phyloP scores from a whole-genome alignment of 768 basidiomycete genomes.

The Leccinum incarnatum region DNA sequence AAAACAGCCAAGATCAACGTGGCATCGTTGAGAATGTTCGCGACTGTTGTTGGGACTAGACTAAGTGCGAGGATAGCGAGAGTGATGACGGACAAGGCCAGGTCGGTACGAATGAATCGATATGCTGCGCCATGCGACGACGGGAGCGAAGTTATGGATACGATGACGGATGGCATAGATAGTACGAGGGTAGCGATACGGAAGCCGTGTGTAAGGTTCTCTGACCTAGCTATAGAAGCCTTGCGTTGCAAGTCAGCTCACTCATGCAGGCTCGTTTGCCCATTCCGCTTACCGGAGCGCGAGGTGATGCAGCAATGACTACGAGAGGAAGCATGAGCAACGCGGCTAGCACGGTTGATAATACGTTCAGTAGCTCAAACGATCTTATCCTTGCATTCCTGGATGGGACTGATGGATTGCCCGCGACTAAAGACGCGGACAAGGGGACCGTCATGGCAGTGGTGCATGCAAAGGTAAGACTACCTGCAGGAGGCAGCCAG shows the following conservation, averaged over 20 bases:
- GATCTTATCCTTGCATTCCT: constrained; percentile 52
- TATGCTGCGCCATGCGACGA: constrained; percentile 44
- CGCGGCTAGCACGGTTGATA: constrained; percentile 48
- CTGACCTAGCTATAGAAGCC: constrained; percentile 1
- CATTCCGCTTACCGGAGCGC: constrained; percentile 35
- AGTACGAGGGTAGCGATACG: constrained; percentile 53
- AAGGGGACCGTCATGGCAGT: constrained; percentile 64
- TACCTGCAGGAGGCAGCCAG: constrained; percentile 37
- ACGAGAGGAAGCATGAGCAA: constrained; percentile 56
- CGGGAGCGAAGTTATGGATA: constrained; percentile 53
- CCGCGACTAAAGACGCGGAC: constrained; percentile 56
- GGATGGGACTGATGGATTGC: constrained; percentile 6
- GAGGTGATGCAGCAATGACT: constrained; percentile 50
- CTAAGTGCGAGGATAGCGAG: constrained; percentile 43
- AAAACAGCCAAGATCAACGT: constrained; percentile 50
- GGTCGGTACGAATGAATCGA: constrained; percentile 38
- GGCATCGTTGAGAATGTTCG: constrained; percentile 44
- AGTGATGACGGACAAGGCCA: constrained; percentile 45
- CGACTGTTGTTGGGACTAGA: constrained; percentile 41
- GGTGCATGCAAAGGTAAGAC: constrained; percentile 61
- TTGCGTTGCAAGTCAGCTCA: constrained; percentile 13
- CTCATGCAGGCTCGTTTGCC: constrained; percentile 23
- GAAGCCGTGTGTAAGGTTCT: constrained; percentile 33
- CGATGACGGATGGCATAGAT: constrained; percentile 56
- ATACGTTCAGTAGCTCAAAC: constrained; percentile 54